Conservation (phyloP, 2,329 filamentous ascomycete genomes). For the Ceratocystis cubensis region DNA sequence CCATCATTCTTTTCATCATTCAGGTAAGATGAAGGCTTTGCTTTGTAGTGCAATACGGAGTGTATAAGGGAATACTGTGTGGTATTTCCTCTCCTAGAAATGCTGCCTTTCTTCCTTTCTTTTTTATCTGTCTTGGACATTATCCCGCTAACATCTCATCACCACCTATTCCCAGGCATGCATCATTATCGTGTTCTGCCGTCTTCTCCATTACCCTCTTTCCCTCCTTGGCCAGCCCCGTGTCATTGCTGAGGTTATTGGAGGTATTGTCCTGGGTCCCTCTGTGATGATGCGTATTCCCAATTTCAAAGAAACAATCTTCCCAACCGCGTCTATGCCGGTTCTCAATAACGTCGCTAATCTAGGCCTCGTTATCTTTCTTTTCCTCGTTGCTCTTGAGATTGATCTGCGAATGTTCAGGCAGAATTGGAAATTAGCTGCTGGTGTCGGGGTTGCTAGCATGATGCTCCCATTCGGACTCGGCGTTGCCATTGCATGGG, state of each 20-base stretch:
- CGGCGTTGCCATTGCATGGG: slow-evolving; percentile 68
- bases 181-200: slow-evolving; percentile 39
- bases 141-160: slow-evolving; percentile 12
- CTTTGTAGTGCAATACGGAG: neutral
- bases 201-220: slow-evolving; percentile 57
- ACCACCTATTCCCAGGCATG: slow-evolving; percentile 26
- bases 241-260: slow-evolving; percentile 74
- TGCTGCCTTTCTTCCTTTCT: neutral
- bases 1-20: slow-evolving; percentile 64
- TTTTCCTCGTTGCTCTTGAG: slow-evolving; percentile 81
- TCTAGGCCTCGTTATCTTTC: slow-evolving; percentile 67
- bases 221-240: slow-evolving; percentile 66
- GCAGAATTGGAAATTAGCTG: slow-evolving; percentile 67
- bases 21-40: slow-evolving; percentile 35
- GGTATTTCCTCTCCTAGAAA: too few relatives aligned
- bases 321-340: slow-evolving; percentile 62
- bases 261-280: slow-evolving; percentile 73
- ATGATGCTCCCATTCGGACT: slow-evolving; percentile 75
- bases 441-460: slow-evolving; percentile 64
- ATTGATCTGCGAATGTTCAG: slow-evolving; percentile 67
- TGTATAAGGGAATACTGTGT: neutral
- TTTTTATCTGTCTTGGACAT: neutral
- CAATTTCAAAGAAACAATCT: slow-evolving; percentile 63
- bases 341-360: slow-evolving; percentile 44
- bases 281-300: slow-evolving; percentile 81